Evolutionary conservation across 352 stramenopile genomes (phyloP).

Genomic region (Phytophthora sansomeana): DNA sequence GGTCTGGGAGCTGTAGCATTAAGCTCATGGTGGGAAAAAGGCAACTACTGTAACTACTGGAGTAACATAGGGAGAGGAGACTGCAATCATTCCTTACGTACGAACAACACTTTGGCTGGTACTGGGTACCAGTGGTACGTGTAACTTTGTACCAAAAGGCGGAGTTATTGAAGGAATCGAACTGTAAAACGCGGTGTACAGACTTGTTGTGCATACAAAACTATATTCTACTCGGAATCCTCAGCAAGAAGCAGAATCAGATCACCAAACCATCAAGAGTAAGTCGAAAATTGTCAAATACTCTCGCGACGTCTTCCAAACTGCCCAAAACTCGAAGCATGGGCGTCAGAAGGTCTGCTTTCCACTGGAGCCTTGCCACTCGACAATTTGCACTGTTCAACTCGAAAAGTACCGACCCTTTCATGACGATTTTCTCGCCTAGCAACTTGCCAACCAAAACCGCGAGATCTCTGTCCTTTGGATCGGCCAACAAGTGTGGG

Average conservation of each 20-base stretch:
- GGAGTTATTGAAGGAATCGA: too few relatives aligned
- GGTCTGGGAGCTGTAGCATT: not conserved
- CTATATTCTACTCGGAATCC: too few relatives aligned
- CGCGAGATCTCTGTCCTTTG: not conserved
- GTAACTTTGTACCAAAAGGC: too few relatives aligned
- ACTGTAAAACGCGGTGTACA: too few relatives aligned
- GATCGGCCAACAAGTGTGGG: constrained; percentile 1
- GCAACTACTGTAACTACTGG: not conserved
- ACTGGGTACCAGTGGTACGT: too few relatives aligned
- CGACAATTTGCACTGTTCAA: not conserved
- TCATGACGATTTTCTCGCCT: constrained; percentile 1
- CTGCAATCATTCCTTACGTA: not conserved
- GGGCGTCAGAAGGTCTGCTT: not conserved
- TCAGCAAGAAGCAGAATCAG: too few relatives aligned
- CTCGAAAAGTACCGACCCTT: not conserved
- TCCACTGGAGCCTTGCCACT: constrained; percentile 1
- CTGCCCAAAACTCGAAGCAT: constrained; percentile 4
- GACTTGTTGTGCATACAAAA: too few relatives aligned
- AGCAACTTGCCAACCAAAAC: not conserved
- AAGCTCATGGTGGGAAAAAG: not conserved
- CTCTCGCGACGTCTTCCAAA: constrained; percentile 5
- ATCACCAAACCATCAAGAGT: constrained; percentile 1
- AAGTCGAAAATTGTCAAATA: constrained; percentile 3
- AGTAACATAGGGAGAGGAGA: not conserved
- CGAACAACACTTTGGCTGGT: not conserved